Base-by-base conservation (phyloP, 1,139 yeast species). In the Candida glucosophila region DNA sequence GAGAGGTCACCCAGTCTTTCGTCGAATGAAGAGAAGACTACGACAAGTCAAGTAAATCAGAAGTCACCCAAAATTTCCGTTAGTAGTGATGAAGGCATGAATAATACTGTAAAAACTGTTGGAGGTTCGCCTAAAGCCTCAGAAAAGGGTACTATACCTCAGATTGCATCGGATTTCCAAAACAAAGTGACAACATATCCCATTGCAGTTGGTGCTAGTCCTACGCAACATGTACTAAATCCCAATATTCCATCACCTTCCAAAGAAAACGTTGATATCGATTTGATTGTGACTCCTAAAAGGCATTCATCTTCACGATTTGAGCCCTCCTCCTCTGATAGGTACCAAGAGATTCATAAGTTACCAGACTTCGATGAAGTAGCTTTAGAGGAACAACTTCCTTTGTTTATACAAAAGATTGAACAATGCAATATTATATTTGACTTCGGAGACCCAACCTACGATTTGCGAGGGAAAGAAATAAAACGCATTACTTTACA, bases 341-440 rank as follows among this genome's bases (percentile, higher is more conserved):
- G 81, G 19, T 49, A 58, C 30, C 65, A 58, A 32, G 86, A 82
- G 36, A 76, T 90, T 36, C 75, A 77, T 31, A 79, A 79, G 47
- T 67, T 92, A 31, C 97, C 98, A 5, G 68, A 73, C 29, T 88
- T 90, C 47, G 92, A 85, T 40, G 96, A 88, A 44, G 95, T 90
- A 12, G 73, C 83, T 13, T 83, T 92, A 2, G 86, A 79, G 37
- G 90, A 82, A 46, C 86, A 86, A 41, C 73, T 78, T 26, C 79
- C 80, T 19, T 67, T 90, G 38, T 90, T 90, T 46, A 58, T 88
- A 29, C 81, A 80, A 42, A 90, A 90, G 47, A 77, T 88, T 30
- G 95, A 86, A 44, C 98, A 92, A 55, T 90, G 98, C 62, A 85
- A 83, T 50, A 76, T 86, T 22, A 75, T 90, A 63, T 90, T 90